Conservation (phyloP, 768 basidiomycete species). For the Suillus ampliporus region DNA sequence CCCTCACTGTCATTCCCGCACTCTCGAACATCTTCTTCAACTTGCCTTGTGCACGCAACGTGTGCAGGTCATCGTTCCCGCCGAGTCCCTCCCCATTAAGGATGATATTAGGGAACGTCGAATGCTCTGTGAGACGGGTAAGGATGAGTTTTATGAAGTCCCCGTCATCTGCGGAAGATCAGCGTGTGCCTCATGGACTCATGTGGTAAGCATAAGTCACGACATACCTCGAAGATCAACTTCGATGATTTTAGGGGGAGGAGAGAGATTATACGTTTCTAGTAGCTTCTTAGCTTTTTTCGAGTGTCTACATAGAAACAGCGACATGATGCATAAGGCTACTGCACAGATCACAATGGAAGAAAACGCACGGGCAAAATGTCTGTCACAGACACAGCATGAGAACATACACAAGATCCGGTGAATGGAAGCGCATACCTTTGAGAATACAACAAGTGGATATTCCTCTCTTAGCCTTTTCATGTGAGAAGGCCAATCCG, state of each 20-base stretch:
- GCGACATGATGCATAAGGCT: not conserved
- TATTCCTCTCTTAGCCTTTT: constrained; percentile 50
- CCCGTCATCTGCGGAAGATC: constrained; percentile 54
- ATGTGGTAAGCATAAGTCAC: not conserved
- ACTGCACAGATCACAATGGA: constrained; percentile 1
- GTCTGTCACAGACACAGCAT: constrained; percentile 48
- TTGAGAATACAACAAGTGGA: constrained; percentile 83
- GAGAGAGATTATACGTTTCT: constrained; percentile 60
- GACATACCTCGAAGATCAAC: constrained; percentile 71
- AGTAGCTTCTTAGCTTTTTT: constrained; percentile 54
- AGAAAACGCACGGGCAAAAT: constrained; percentile 69
- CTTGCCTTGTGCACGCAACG: constrained; percentile 50
- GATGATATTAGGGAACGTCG: constrained; percentile 80
- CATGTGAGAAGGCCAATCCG: constrained; percentile 48
- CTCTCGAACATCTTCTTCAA: constrained; percentile 51
- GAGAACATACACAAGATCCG: not conserved
- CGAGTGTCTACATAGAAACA: constrained; percentile 27
- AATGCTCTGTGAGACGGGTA: constrained; percentile 64
- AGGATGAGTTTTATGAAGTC: constrained; percentile 68
- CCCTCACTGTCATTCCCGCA: constrained; percentile 48
- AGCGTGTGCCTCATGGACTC: not conserved
- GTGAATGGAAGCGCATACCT: constrained; percentile 48
- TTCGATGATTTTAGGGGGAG: constrained; percentile 72
- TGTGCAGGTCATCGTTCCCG: constrained; percentile 63
- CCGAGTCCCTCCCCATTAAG: constrained; percentile 67